Conservation (phyloP, 192 early-diverging fungal genomes). For the Coemansia sp. region DNA sequence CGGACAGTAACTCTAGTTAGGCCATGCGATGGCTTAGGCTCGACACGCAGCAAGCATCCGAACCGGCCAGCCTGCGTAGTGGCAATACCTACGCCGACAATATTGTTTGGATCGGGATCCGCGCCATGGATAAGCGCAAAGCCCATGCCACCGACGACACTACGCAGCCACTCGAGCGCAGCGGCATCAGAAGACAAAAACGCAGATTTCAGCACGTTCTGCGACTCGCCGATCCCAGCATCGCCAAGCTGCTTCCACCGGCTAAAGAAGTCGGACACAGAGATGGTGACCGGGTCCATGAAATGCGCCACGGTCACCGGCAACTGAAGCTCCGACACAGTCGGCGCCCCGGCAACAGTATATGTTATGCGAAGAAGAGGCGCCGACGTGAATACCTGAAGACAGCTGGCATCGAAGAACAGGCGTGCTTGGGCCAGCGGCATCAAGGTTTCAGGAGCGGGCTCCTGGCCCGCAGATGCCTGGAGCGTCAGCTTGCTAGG, state of each 20-base stretch:
- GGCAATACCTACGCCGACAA: conserved; percentile 87
- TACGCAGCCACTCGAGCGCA: conserved; percentile 57
- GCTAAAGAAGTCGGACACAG: conserved; percentile 75
- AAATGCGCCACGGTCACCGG: conserved; percentile 86
- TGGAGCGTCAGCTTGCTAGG: conserved; percentile 57
- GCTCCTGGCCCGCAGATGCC: conserved; percentile 58
- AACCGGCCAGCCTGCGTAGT: conserved; percentile 76
- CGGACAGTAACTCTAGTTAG: conserved; percentile 89
- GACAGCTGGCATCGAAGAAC: conserved; percentile 76
- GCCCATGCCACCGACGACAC: conserved; percentile 63
- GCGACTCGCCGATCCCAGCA: conserved; percentile 69
- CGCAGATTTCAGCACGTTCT: conserved; percentile 49
- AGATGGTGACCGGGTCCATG: conserved; percentile 74
- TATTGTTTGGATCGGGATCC: conserved; percentile 86
- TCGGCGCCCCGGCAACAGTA: conserved; percentile 54
- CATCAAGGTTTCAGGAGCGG: conserved; percentile 70
- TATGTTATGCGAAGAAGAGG: conserved; percentile 73
- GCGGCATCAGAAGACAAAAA: conserved; percentile 20
- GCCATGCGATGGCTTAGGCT: conserved; percentile 79
- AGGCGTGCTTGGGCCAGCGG: conserved; percentile 56
- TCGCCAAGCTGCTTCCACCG: conserved; percentile 97
- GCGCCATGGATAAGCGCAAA: conserved; percentile 76
- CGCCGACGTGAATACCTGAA: conserved; percentile 55
- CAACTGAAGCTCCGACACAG: conserved; percentile 64
- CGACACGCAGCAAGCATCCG: conserved; percentile 86